Evolutionary conservation across 2,329 filamentous ascomycete species (phyloP), one percentile per base, ranked within the genome.

Genomic region (Fusarium pseudograminearum): DNA sequence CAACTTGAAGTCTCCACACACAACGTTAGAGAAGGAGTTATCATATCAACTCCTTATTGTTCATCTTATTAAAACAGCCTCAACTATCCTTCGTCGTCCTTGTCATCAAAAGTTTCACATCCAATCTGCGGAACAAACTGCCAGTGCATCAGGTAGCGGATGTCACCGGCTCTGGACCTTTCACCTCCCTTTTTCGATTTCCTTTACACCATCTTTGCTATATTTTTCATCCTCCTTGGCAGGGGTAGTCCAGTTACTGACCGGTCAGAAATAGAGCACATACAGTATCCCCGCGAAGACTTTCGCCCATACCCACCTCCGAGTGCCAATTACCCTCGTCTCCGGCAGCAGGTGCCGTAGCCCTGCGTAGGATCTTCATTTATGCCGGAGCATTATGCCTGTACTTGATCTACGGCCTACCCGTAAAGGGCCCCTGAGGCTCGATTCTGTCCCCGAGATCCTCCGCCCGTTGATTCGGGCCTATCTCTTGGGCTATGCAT

Each of bases 401-500:
- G 45, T 61, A 41, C 55, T 67, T 60, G 61, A 61, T 63, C 45
- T 61, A 54, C 65, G 58, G 52, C 51, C 54, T 58, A 55, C 38
- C 26, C 73, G 67, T 56, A 71, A 55, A 60, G 65, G 70, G 52
- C 64, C 65, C 31, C 54, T 75, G 57, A 68, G 52, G 51, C 75
- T 80, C 50, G 67, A 73, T 31, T 67, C 73, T 45, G 61, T 89
- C 45, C 86, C 87, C 31, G 80, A 84, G 15, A 65, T 83, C 41
- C 77, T 90, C 33, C 83, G 85, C 54, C 88, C 89, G 18, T 77
- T 89, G 26, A 73, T 89, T 56, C 84, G 87, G 61, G 88, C 89
- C 47, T 91, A 89, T 76, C 74, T 88, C 16, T 73, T 90, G 34
- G 88, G 88, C 31, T 90, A 90, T 79, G 84, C 84, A 20, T 89